Conservation (phyloP, 441 rosid genomes). For the Brassica balearica region DNA sequence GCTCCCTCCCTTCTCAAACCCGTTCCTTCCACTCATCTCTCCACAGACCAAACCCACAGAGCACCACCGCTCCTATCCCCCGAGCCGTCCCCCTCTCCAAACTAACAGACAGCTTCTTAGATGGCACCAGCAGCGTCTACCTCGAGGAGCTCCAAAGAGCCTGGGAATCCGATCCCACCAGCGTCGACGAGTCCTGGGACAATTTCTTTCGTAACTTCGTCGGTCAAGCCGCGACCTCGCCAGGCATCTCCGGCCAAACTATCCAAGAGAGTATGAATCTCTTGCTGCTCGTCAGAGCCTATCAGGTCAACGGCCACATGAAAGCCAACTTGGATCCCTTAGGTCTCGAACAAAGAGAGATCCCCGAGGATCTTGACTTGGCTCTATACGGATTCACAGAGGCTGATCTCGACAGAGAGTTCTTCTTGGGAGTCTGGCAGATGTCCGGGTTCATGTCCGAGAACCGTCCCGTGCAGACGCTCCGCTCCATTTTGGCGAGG, state of each 20-base stretch:
- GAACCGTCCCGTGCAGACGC: slow-evolving; percentile 94
- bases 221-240: slow-evolving; percentile 93
- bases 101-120: slow-evolving; percentile 90
- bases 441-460: slow-evolving; percentile 96
- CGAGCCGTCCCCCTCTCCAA: slow-evolving; percentile 88
- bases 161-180: slow-evolving; percentile 89
- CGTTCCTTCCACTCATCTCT: slow-evolving; percentile 62
- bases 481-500: slow-evolving; percentile 82
- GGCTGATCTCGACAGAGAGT: slow-evolving; percentile 97
- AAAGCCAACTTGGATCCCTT: slow-evolving; percentile 91
- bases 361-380: slow-evolving; percentile 82
- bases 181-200: slow-evolving; percentile 99
- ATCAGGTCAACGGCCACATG: slow-evolving; percentile 98
- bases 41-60: slow-evolving; percentile 61
- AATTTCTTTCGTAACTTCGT: slow-evolving; percentile 95
- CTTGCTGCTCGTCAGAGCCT: slow-evolving; percentile 86
- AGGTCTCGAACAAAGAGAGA: slow-evolving; percentile 72
- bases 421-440: slow-evolving; percentile 95
- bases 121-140: slow-evolving; percentile 95
- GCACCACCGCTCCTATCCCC: slow-evolving; percentile 67
- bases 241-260: slow-evolving; percentile 96
- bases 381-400: slow-evolving; percentile 85
- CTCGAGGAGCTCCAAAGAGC: slow-evolving; percentile 96
- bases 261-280: slow-evolving; percentile 97
- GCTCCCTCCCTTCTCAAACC: slow-evolving; percentile 11